Conservation (phyloP, 192 early-diverging fungal genomes). For the Mortierella hygrophila region DNA sequence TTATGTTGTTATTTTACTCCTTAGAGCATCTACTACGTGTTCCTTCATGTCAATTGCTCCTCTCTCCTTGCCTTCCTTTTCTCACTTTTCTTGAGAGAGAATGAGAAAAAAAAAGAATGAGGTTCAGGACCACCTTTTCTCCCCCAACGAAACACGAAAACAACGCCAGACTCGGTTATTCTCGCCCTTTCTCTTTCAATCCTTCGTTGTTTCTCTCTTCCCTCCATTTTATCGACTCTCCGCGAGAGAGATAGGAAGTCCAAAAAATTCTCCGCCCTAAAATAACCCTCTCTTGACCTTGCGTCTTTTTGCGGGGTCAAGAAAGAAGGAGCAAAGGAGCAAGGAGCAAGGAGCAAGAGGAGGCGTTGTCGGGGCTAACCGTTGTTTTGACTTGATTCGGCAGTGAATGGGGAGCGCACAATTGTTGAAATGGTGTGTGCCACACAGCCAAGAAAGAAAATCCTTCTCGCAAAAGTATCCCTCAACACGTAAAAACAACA, state of each 20-base stretch:
- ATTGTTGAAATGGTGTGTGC: not conserved
- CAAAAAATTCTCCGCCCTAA: not conserved
- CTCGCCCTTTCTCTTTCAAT: no score
- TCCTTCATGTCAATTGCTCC: not conserved
- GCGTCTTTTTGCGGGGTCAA: not conserved
- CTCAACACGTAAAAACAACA: not conserved
- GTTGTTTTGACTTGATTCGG: not conserved
- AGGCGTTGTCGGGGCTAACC: not conserved
- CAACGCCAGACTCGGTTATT: not conserved
- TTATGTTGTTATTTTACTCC: not conserved
- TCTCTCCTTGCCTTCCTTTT: no score
- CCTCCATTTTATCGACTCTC: constrained; percentile 9
- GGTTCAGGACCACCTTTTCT: not conserved
- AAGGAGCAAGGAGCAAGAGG: not conserved
- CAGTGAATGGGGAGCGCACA: not conserved
- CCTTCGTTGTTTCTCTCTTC: not conserved
- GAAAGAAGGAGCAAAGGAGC: not conserved
- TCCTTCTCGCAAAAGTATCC: not conserved
- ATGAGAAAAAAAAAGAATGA: not conserved
- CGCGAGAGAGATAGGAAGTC: not conserved
- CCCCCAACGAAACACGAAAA: constrained; percentile 1
- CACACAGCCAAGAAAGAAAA: constrained; percentile 3
- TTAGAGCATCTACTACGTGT: not conserved
- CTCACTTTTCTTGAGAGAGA: not conserved
- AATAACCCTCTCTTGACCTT: not conserved